Base-by-base conservation (phyloP, 768 basidiomycete genomes). In the Collybiopsis confluens region DNA sequence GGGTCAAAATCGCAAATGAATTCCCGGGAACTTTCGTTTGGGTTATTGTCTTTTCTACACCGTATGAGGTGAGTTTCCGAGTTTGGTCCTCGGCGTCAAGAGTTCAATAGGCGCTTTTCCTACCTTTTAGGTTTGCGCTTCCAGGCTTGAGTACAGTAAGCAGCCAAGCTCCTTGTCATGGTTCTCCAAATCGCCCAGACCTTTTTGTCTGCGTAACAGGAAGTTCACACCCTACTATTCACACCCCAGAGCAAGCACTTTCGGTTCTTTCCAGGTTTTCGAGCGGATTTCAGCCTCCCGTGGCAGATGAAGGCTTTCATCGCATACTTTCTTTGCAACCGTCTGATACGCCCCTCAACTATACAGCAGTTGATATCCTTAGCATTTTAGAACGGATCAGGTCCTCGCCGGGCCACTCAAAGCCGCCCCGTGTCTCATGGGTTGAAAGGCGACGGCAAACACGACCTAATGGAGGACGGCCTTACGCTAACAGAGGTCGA, bases 31-130 rank as follows among this genome's bases (percentile, higher is more conserved):
- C 79, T 47, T 68, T 70, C 50, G 72, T 86, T 55, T 89, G 86
- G 81, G 79, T 86, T 68, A 78, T 92, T 69, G 82, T 87, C 58
- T 89, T 90, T 59, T 83, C 90, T 64, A 87, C 81, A 4, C 85
- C 86, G 56, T 85, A 86, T 68, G 77, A 87, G 69, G 88, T 89
- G 61, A 73, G 77, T 61, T 56, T 56, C n/a, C n/a, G n/a, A 52
- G 15, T 36, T 43, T 42, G 49, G 45, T 28, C n/a, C 13, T 8
- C 24, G 27, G 30, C 18, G 16, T 45, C 23, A 23, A 23, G 13
- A 26, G n/a, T n/a, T n/a, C n/a, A n/a, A n/a, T n/a, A n/a, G n/a
- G n/a, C n/a, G n/a, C n/a, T n/a, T 56, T 36, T 30, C 54, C 56
- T 58, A 54, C 62, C 64, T 58, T 59, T 54, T 61, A 88, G 86